Base-by-base conservation (phyloP, 2,329 filamentous ascomycete species). In the Penicillium sp. region DNA sequence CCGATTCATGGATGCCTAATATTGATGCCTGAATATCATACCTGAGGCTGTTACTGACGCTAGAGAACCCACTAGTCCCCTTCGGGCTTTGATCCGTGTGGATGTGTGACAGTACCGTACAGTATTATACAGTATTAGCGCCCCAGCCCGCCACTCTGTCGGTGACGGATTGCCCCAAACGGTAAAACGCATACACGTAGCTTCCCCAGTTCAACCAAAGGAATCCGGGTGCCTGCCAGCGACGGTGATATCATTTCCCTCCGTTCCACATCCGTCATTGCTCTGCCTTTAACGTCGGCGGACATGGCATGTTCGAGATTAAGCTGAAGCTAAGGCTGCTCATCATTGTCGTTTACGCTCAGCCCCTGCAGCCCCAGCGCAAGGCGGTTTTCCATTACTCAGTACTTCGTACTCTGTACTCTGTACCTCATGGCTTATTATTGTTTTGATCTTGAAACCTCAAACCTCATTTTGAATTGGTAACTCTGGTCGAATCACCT, bases 191-290 rank as follows among this genome's bases (percentile, higher is more conserved):
- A 40, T 54, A 54, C 46, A n/a, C 7, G 24, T 32, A 50, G 51
- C 51, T 54, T 31, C 42, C 50, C 46, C 49, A 56, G 40, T 38
- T 44, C 24, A 29, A 29, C 32, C 3, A 46, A 39, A 34, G 18
- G 47, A 57, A 57, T 54, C 10, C 36, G 36, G 55, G 55, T 54
- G 55, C 55, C 55, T 55, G 47, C 43, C 18, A 47, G 49, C 21
- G 13, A 29, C 29, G 11, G 22, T 49, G 22, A 40, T 44, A 45
- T 42, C 45, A 52, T 45, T 18, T 16, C 16, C 43, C 27, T 44
- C 43, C 43, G 27, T n/a, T 43, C 45, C 45, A 42, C 36, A 36
- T 47, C 16, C 22, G 29, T 48, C 50, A 48, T 48, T 53, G 36
- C 29, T n/a, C 24, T n/a, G 3, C n/a, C 16, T 16, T 29, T 18